Conservation (phyloP, 768 basidiomycete genomes). For the Boletus rubroflammeus region DNA sequence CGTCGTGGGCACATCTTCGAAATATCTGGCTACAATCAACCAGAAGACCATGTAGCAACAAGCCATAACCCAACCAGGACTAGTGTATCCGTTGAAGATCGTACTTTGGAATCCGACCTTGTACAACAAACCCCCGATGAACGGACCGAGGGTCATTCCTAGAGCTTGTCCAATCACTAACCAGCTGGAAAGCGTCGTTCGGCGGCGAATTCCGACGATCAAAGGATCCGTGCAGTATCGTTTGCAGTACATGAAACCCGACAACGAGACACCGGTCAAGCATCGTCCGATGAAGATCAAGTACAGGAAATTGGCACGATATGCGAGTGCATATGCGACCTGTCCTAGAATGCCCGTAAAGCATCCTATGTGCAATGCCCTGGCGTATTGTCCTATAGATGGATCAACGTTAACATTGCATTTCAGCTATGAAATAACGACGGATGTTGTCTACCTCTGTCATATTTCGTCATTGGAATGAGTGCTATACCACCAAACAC, state of each 20-base stretch:
- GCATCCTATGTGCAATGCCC: conserved; percentile 55
- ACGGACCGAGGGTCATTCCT: conserved; percentile 61
- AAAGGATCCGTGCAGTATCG: conserved; percentile 66
- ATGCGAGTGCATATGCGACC: conserved; percentile 59
- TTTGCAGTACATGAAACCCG: conserved; percentile 65
- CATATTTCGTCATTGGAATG: conserved; percentile 51
- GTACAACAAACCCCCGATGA: conserved; percentile 59
- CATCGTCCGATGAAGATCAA: conserved; percentile 70
- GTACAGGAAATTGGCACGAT: conserved; percentile 56
- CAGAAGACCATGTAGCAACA: conserved; percentile 52
- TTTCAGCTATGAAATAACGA: not conserved
- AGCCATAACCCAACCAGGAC: conserved; percentile 64
- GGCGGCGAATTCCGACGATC: conserved; percentile 58
- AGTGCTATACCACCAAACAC: conserved; percentile 57
- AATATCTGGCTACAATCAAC: conserved; percentile 34
- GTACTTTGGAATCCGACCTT: conserved; percentile 53
- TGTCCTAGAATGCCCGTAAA: conserved; percentile 51
- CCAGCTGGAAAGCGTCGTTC: conserved; percentile 61
- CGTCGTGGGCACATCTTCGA: conserved; percentile 37
- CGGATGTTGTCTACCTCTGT: conserved; percentile 43
- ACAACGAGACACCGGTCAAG: conserved; percentile 57
- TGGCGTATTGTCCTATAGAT: conserved; percentile 49
- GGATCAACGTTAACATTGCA: not conserved
- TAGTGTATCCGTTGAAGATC: conserved; percentile 64
- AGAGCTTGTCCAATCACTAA: conserved; percentile 59